Percentiles rank a stretch among this genome's conserved stretches.
These are phyloP conservation scores for Actinomortierella wolfii DNA, from an alignment of 371 early-diverging fungal genomes.

Conservation along the genomic window DNA sequence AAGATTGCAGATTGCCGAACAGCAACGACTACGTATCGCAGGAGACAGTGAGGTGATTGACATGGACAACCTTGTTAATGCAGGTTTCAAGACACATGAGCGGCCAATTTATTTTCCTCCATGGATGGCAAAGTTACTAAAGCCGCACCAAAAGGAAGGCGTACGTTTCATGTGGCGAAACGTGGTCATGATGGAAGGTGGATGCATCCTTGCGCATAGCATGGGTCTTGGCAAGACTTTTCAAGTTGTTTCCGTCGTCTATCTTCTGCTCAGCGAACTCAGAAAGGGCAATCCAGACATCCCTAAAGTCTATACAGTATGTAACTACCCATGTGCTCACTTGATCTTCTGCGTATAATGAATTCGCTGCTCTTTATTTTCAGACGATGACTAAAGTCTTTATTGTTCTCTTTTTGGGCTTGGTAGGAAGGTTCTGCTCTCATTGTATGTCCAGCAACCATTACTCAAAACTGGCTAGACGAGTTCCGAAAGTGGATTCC, in stretches of 20 bases:
- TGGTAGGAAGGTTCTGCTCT: conserved; percentile 66
- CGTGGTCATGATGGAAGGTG: conserved; percentile 65
- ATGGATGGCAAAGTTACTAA: conserved; percentile 55
- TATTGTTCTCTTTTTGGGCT: conserved; percentile 1
- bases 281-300: conserved; percentile 44
- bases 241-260: conserved; percentile 77
- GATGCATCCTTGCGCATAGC: conserved; percentile 88
- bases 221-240: conserved; percentile 94
- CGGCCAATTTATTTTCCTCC: conserved; percentile 55
- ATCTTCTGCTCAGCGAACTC: conserved; percentile 61
- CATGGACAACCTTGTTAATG: conserved; percentile 52
- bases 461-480: conserved; percentile 76
- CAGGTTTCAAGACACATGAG: conserved; percentile 55
- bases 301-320: conserved; percentile 52
- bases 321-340: neutral
- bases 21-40: neutral
- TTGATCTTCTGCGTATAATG: neutral
- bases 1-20: conserved; percentile 13
- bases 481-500: conserved; percentile 77
- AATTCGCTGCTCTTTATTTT: neutral
- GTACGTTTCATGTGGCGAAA: conserved; percentile 82
- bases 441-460: conserved; percentile 79
- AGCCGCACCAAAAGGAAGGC: conserved; percentile 78
- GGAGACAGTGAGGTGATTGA: conserved; percentile 16
- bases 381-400: neutral